These are phyloP conservation scores for Glebionis coronaria DNA, from an alignment of 129 eudicot species.

Conservation along the genomic window DNA sequence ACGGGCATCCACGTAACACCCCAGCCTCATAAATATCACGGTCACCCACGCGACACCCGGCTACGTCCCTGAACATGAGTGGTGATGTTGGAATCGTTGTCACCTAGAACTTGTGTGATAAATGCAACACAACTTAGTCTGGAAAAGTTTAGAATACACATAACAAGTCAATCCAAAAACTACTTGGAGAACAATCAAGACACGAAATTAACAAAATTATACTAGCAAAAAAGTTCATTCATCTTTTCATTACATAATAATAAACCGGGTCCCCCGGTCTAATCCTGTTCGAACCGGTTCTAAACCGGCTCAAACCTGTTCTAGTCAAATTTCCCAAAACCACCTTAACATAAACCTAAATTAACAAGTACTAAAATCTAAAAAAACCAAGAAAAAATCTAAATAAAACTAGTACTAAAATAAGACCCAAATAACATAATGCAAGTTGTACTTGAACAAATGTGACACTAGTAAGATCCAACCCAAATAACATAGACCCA, in stretches of 20 bases:
- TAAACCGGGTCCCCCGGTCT: background rate
- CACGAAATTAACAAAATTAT: too few relatives aligned
- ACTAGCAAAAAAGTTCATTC: conserved; percentile 15
- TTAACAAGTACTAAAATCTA: background rate
- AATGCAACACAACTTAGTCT: too few relatives aligned
- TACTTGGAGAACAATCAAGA: too few relatives aligned
- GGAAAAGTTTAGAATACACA: too few relatives aligned
- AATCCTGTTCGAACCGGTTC: too few relatives aligned
- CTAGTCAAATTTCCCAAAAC: conserved; percentile 13
- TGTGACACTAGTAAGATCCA: conserved; percentile 30
- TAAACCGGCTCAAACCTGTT: background rate
- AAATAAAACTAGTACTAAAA: conserved; percentile 11
- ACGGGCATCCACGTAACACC: too few relatives aligned
- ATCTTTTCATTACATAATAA: conserved; percentile 12
- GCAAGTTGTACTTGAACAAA: background rate
- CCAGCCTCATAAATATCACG: too few relatives aligned
- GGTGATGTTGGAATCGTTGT: too few relatives aligned
- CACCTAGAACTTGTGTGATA: too few relatives aligned
- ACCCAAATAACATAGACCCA: conserved; percentile 58
- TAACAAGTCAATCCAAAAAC: too few relatives aligned
- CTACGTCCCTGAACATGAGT: too few relatives aligned
- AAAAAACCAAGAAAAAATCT: background rate
- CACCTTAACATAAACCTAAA: conserved; percentile 5
- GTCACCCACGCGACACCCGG: too few relatives aligned
- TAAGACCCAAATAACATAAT: conserved; percentile 23